Evolutionary conservation across 345 rosid genomes (phyloP), one percentile per base, ranked within the genome.

Genomic region (Hypericum perforatum): DNA sequence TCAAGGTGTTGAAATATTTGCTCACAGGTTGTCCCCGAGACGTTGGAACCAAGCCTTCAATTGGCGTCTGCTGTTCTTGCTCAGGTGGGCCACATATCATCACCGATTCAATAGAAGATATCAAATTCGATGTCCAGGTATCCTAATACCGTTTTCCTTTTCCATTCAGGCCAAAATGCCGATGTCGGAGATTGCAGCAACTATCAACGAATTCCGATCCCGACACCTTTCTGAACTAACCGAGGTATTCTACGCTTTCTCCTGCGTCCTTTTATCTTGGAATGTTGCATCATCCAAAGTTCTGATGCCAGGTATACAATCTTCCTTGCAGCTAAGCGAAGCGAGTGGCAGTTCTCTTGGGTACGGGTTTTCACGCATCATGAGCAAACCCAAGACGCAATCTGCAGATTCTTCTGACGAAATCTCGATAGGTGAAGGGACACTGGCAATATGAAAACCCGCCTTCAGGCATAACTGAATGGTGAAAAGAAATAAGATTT

Each of bases 11-110:
- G 49, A 41, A 29, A 50, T 50, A 63, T 64, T 45, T 54, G 11
- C 63, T 53, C 15, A 38, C 63, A 90, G 96, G 98, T 91, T 75
- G 98, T 91, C 46, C 98, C 98, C 11, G 98, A 91, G 77, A 82
- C 95, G 42, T 70, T 91, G 78, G 98, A 91, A 74, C 98, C 98
- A 50, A 91, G 98, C 77, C 76, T 91, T 52, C 98, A 91, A 67
- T 81, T 91, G 74, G 98, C 96, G 41, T 95, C 98, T 57, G 98
- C 96, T 65, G 98, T 91, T 73, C 98, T 91, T 65, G 95, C 96
- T 9, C 92, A 87, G 96, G 97, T 86, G 73, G 64, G 45, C 39
- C 45, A 54, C 32, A 22, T 22, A 41, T 56, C 29, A 37, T 13
- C 16, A 15, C 37, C 29, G 1, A 11, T 43, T 38, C 8, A 56